Evolutionary conservation across 805 yeast species (phyloP), one percentile per base, ranked within the genome.

Genomic region (Teunomyces funiuensis): DNA sequence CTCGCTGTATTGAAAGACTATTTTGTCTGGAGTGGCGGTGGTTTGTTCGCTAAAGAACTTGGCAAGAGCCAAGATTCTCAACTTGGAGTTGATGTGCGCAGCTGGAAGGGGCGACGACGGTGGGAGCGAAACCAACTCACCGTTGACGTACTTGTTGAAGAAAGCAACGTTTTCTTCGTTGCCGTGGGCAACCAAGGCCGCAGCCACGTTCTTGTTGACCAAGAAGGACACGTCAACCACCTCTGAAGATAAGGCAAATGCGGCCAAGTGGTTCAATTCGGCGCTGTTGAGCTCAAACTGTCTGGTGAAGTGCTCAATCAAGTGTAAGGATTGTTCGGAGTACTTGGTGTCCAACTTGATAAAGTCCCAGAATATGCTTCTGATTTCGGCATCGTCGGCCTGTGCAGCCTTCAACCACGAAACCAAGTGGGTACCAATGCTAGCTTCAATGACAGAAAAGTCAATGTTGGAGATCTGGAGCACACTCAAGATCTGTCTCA

Each of bases 161-260:
- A 55, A 33, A 22, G 41, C 46, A 19, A 56, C 65, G 46, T 60
- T 57, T 20, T 55, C 55, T 37, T 65, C 66, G 27, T 48, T 38
- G 9, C 56, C 34, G 49, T 64, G 44, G 23, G 55, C 53, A 29
- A 50, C 44, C 44, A 68, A 49, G 25, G 71, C 65, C 33, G 50
- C 47, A 31, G 66, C 61, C n/a, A 69, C 68, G 45, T 68, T 68
- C 50, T 59, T 60, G 53, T 67, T 70, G 34, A 70, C 63, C 54
- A 71, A 54, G 55, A 67, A 71, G 6, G 73, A 64, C 22, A 69
- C 65, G 40, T 70, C 74, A 28, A 66, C 67, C 6, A 54, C 56
- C 29, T 66, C 58, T 5, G 72, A 58, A 7, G 58, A 48, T 43
- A 70, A 66, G 23, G 71, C 60, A 40, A 69, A 66, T n/a, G 47